These are phyloP conservation scores for Malbranchea cinnamomea DNA, from an alignment of 2,329 filamentous ascomycete species.

Conservation along the genomic window DNA sequence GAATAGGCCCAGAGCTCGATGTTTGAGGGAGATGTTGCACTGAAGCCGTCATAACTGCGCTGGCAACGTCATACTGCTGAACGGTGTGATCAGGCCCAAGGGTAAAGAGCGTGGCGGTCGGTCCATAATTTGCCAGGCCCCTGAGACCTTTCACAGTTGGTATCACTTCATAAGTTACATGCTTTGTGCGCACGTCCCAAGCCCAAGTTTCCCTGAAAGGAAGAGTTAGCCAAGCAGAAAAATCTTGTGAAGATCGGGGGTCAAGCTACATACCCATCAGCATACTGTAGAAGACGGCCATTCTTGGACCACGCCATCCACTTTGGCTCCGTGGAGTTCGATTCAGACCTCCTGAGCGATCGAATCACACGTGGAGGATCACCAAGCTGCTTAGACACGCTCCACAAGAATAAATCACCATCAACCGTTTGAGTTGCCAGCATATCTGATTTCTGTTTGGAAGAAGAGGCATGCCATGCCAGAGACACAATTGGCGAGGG, in stretches of 20 bases:
- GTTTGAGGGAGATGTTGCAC: conserved; percentile 72
- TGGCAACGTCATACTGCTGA: conserved; percentile 90
- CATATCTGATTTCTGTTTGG: conserved; percentile 96
- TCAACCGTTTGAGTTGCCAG: conserved; percentile 82
- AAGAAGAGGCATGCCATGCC: conserved; percentile 91
- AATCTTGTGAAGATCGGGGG: conserved; percentile 1
- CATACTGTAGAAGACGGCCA: conserved; percentile 83
- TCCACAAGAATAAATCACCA: conserved; percentile 91
- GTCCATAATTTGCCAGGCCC: conserved; percentile 76
- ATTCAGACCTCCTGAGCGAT: conserved; percentile 66
- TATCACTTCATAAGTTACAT: conserved; percentile 78
- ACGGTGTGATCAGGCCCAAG: conserved; percentile 75
- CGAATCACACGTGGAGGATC: conserved; percentile 80
- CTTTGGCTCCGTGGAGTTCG: conserved; percentile 59
- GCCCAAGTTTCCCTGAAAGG: conserved; percentile 62
- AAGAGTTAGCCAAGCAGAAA: conserved; percentile 1
- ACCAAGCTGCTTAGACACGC: conserved; percentile 66
- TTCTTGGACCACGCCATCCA: conserved; percentile 99
- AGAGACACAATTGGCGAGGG: conserved; percentile 79
- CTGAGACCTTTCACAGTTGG: conserved; percentile 69
- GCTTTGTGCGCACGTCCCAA: conserved; percentile 97
- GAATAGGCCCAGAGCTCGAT: conserved; percentile 55
- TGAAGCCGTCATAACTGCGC: conserved; percentile 67
- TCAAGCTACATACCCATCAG: conserved; percentile 57
- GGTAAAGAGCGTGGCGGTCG: conserved; percentile 83